Percentiles rank a stretch among this genome's conserved stretches.
Conservation (phyloP, 108 stramenopile species). For the Aurantiochytrium sp. region DNA sequence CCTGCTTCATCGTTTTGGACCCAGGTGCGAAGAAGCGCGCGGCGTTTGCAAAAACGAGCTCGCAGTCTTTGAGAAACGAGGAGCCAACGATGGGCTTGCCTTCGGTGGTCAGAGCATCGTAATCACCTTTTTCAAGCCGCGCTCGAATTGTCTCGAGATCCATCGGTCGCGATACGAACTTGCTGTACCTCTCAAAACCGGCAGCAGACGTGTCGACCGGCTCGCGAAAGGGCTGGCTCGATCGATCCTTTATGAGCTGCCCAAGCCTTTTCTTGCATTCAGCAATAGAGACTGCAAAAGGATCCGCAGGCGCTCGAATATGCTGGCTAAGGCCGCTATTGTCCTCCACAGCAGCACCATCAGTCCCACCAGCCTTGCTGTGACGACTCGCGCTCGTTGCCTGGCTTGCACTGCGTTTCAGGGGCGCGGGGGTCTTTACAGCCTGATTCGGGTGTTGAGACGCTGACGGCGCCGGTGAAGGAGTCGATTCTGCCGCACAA, state of each 20-base stretch:
- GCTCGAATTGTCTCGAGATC: neutral
- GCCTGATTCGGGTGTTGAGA: too few relatives aligned
- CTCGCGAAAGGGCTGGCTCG: neutral
- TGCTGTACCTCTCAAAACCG: neutral
- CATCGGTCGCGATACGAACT: neutral
- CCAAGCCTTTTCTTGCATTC: neutral
- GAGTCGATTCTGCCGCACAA: too few relatives aligned
- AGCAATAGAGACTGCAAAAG: neutral
- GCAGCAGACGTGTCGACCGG: neutral
- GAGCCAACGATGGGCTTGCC: neutral
- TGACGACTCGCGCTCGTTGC: too few relatives aligned
- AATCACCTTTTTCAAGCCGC: neutral
- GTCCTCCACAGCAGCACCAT: neutral
- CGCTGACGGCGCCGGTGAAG: too few relatives aligned
- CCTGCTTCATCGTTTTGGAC: neutral
- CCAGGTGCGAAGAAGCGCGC: too few relatives aligned
- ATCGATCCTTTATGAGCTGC: neutral
- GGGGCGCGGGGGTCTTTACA: too few relatives aligned
- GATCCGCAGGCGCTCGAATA: neutral
- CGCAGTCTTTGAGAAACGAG: neutral
- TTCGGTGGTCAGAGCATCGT: neutral
- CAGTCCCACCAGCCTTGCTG: too few relatives aligned
- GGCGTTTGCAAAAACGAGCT: neutral
- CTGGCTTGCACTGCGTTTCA: too few relatives aligned
- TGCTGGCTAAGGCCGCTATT: too few relatives aligned